Conservation (phyloP, 805 yeast species). For the Candida patagonica region DNA sequence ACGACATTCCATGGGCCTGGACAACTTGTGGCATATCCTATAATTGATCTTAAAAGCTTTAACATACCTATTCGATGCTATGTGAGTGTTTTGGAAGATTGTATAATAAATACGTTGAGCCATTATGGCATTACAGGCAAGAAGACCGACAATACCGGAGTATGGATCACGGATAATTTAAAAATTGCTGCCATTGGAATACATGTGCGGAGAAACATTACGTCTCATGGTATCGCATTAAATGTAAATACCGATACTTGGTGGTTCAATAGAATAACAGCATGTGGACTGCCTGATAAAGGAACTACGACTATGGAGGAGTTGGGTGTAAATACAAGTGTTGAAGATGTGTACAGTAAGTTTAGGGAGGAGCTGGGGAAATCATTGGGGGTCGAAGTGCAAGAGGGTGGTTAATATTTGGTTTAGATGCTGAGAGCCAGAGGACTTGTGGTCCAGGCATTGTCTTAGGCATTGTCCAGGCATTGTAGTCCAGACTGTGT, state of each 20-base stretch:
- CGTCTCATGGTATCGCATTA: slow-evolving; percentile 83
- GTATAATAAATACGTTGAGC: slow-evolving; percentile 41
- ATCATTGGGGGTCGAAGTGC: not conserved
- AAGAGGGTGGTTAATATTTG: not conserved
- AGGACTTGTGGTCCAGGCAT: too few relatives aligned
- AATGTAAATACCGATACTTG: slow-evolving; percentile 68
- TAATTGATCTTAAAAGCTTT: slow-evolving; percentile 60
- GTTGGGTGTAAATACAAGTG: slow-evolving; percentile 21
- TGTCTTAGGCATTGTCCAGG: too few relatives aligned
- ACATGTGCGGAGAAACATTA: slow-evolving; percentile 71
- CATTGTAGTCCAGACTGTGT: too few relatives aligned
- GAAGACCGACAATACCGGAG: slow-evolving; percentile 72
- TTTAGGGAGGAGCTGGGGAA: slow-evolving; percentile 38
- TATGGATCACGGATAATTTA: slow-evolving; percentile 54
- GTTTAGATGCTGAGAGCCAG: too few relatives aligned
- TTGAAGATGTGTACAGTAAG: slow-evolving; percentile 33
- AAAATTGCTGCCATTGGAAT: slow-evolving; percentile 89
- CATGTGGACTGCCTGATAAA: slow-evolving; percentile 75
- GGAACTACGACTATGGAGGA: slow-evolving; percentile 44
- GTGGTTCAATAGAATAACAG: slow-evolving; percentile 59
- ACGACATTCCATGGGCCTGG: slow-evolving; percentile 97
- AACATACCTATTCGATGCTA: slow-evolving; percentile 53
- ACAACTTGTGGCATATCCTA: slow-evolving; percentile 77
- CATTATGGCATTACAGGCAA: slow-evolving; percentile 37
- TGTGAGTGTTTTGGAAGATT: slow-evolving; percentile 52